Conservation (phyloP, 257 asterid genomes). For the Nicotiana otophora region DNA sequence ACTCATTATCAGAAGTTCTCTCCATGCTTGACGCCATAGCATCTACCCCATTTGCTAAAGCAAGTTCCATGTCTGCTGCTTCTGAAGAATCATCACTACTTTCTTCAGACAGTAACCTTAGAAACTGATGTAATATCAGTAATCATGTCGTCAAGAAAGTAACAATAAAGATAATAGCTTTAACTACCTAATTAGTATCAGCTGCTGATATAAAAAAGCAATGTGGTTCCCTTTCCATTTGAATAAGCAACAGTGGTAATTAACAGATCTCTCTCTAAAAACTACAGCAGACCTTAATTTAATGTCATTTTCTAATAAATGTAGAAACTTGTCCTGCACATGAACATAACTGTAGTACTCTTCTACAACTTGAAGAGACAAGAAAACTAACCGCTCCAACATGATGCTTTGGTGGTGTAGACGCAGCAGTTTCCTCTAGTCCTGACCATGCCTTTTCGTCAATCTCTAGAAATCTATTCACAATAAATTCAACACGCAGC, state of each 20-base stretch:
- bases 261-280: neutral
- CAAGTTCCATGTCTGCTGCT: slow-evolving; percentile 49
- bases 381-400: slow-evolving; percentile 74
- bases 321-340: neutral
- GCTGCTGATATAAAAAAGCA: neutral
- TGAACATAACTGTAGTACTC: neutral
- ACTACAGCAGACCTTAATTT: neutral
- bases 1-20: slow-evolving; percentile 31
- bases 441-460: slow-evolving; percentile 75
- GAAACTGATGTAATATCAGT: slow-evolving; percentile 41
- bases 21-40: slow-evolving; percentile 70
- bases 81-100: slow-evolving; percentile 43
- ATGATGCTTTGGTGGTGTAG: slow-evolving; percentile 55
- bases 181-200: neutral
- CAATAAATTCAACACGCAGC: neutral
- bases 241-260: neutral
- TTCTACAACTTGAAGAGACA: slow-evolving; percentile 1
- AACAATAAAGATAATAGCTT: neutral
- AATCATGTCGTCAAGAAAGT: neutral
- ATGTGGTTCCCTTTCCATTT: neutral
- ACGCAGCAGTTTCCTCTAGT: slow-evolving; percentile 69
- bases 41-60: slow-evolving; percentile 56
- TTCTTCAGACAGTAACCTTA: slow-evolving; percentile 74
- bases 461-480: slow-evolving; percentile 57
- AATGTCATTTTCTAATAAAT: neutral